A percentile compares a stretch with the other conserved stretches of the same genome.
phyloP scores from a whole-genome alignment of 306 rosid species.

The Crataegus laevigata region DNA sequence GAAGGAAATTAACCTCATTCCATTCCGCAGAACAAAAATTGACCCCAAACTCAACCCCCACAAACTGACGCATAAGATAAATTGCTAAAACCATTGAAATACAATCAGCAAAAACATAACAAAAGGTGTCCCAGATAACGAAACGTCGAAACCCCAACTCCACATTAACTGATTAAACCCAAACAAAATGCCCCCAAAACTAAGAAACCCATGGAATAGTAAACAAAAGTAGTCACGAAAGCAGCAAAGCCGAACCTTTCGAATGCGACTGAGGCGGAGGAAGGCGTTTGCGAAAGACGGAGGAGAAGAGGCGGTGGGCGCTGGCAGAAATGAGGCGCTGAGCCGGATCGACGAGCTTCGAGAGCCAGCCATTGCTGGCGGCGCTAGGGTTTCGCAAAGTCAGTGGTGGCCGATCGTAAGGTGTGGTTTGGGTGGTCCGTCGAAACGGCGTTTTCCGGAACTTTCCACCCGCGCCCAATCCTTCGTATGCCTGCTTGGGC shows the following conservation, averaged over 20 bases:
- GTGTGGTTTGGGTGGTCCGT: slow-evolving; percentile 50
- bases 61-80: too few relatives aligned
- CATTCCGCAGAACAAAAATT: not conserved
- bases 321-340: slow-evolving; percentile 58
- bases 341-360: slow-evolving; percentile 87
- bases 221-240: not conserved
- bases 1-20: not conserved
- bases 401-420: slow-evolving; percentile 72
- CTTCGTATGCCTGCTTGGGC: slow-evolving; percentile 34
- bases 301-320: slow-evolving; percentile 63
- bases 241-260: not conserved
- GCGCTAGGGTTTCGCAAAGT: slow-evolving; percentile 44
- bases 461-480: slow-evolving; percentile 73
- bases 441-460: slow-evolving; percentile 61
- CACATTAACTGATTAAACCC: not conserved
- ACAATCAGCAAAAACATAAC: not conserved
- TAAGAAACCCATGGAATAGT: not conserved
- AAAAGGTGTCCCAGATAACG: not conserved
- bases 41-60: not conserved
- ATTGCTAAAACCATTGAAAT: not conserved
- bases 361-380: slow-evolving; percentile 57
- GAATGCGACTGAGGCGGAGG: slow-evolving; percentile 46
- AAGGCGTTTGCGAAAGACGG: slow-evolving; percentile 74
- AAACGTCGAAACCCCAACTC: not conserved
- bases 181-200: not conserved